Evolutionary conservation across 176 grass and related monocot species (phyloP).

Genomic region (Areca catechu): DNA sequence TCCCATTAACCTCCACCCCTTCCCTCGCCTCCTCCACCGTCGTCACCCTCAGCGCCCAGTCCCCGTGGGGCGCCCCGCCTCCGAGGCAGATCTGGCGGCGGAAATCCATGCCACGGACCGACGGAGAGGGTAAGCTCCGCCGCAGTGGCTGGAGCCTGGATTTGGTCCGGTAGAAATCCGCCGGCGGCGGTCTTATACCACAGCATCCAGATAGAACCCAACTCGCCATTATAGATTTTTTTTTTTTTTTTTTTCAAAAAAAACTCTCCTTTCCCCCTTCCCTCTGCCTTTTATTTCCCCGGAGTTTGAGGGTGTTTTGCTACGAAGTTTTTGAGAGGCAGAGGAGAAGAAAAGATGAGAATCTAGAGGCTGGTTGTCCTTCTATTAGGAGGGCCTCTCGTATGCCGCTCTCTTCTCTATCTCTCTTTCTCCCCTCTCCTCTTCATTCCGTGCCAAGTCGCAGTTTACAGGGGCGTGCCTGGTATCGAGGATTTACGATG

Average conservation of each 20-base stretch:
- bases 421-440: neutral
- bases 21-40: conserved; percentile 21
- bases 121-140: conserved; percentile 4
- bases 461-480: no score
- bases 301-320: neutral
- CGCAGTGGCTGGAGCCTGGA: conserved; percentile 19
- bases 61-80: conserved; percentile 35
- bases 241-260: no score
- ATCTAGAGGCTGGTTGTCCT: conserved; percentile 18
- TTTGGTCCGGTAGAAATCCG: conserved; percentile 31
- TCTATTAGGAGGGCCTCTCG: conserved; percentile 14
- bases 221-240: conserved; percentile 51
- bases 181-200: conserved; percentile 47
- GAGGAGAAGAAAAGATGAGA: conserved; percentile 13
- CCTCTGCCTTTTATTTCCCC: neutral
- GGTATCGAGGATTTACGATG: no score
- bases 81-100: neutral
- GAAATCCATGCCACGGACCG: neutral
- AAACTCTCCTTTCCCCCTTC: neutral
- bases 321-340: neutral
- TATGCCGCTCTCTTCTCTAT: conserved; percentile 3
- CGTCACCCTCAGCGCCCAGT: conserved; percentile 70
- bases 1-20: neutral
- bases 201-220: conserved; percentile 55
- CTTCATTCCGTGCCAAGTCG: neutral